Conservation (phyloP, 768 basidiomycete genomes). For the Gloeophyllum trabeum region DNA sequence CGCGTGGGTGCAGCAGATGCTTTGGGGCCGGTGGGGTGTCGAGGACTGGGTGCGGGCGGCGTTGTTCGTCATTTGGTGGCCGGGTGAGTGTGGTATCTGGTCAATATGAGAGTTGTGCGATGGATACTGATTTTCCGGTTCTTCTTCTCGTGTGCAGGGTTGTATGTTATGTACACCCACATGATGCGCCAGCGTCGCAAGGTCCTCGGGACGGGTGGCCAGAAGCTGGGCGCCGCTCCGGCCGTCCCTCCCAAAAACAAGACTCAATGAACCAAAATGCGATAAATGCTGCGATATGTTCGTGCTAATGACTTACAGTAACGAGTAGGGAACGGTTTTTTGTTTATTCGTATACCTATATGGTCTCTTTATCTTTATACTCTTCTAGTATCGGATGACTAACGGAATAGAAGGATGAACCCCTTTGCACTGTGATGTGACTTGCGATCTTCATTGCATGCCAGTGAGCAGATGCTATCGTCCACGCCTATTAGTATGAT, state of each 20-base stretch:
- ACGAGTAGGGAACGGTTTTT: too few species aligned
- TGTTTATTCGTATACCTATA: too few species aligned
- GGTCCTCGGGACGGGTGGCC: constrained; percentile 30
- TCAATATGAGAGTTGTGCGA: constrained; percentile 1
- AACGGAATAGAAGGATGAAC: too few species aligned
- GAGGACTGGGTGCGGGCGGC: constrained; percentile 46
- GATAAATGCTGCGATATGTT: neutral
- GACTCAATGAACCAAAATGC: neutral
- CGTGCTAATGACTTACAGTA: neutral
- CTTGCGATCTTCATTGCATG: too few species aligned
- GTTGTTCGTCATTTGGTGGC: constrained; percentile 81
- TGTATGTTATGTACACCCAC: constrained; percentile 46
- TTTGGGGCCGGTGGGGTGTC: constrained; percentile 34
- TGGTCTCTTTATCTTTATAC: too few species aligned
- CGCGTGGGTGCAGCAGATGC: constrained; percentile 26
- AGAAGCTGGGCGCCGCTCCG: constrained; percentile 22
- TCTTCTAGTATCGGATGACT: too few species aligned
- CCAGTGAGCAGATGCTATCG: too few species aligned
- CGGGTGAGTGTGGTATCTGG: constrained; percentile 40
- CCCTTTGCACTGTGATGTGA: too few species aligned
- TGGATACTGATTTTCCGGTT: neutral
- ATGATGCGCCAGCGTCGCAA: constrained; percentile 49
- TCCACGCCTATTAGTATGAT: too few species aligned
- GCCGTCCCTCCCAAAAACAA: neutral
- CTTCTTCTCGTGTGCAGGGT: constrained; percentile 16